Evolutionary conservation across 2,329 filamentous ascomycete species (phyloP).

Genomic region (Exophiala alcalophila): DNA sequence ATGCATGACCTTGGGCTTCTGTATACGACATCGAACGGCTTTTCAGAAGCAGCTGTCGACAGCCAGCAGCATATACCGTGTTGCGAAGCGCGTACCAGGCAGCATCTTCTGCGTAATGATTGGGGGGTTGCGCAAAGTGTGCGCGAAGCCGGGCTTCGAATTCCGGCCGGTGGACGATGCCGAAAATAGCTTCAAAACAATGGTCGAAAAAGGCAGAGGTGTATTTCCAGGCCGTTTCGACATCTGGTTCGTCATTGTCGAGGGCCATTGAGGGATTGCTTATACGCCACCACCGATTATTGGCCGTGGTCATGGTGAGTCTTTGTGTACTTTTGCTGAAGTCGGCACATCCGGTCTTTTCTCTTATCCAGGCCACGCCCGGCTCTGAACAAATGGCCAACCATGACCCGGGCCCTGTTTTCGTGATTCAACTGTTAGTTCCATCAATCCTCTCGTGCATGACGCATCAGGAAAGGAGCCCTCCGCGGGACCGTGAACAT

Average conservation of each 20-base stretch:
- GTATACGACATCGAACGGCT: background rate
- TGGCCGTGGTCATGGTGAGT: background rate
- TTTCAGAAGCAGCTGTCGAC: conserved; percentile 1
- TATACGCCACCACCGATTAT: background rate
- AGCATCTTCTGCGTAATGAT: conserved; percentile 1
- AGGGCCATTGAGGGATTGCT: background rate
- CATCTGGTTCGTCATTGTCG: conserved; percentile 8
- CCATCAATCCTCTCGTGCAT: too few species aligned
- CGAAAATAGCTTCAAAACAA: conserved; percentile 1
- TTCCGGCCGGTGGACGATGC: conserved; percentile 3
- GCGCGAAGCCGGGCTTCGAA: conserved; percentile 2
- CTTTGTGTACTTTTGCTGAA: conserved; percentile 2
- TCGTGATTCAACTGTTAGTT: too few species aligned
- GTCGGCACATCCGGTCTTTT: background rate
- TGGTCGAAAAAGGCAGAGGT: conserved; percentile 6
- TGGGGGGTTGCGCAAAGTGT: background rate
- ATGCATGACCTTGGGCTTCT: conserved; percentile 3
- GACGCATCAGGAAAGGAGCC: too few species aligned
- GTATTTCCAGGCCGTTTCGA: conserved; percentile 9
- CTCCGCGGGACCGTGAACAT: too few species aligned
- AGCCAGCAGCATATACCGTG: conserved; percentile 9
- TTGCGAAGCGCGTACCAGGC: conserved; percentile 11
- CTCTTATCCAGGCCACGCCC: conserved; percentile 1
- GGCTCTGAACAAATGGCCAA: conserved; percentile 1
- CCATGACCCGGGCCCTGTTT: conserved; percentile 5